These are phyloP conservation scores for Solanum arcanum DNA, from an alignment of 257 asterid genomes.

Conservation along the genomic window DNA sequence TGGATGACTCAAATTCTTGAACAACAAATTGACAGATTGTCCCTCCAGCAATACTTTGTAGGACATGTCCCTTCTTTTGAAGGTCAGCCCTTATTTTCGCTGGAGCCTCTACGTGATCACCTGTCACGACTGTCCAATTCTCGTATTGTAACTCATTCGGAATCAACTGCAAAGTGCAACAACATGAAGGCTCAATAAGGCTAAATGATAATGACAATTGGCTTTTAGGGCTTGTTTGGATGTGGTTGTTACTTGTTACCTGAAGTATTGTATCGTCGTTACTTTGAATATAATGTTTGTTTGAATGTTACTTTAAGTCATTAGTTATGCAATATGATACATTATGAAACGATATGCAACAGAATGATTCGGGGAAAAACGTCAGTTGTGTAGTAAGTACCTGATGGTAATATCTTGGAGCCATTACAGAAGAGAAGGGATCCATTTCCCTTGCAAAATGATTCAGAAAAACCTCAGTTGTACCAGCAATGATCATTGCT, in stretches of 20 bases:
- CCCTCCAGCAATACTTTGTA: constrained; percentile 34
- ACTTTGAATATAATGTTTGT: not conserved
- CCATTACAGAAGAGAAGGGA: constrained; percentile 50
- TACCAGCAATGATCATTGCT: constrained; percentile 30
- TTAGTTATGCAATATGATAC: not conserved
- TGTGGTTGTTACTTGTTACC: not conserved
- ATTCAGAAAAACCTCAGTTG: constrained; percentile 46
- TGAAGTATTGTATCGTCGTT: not conserved
- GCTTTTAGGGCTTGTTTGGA: not conserved
- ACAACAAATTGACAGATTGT: constrained; percentile 51
- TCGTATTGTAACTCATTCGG: constrained; percentile 49
- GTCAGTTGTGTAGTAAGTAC: constrained; percentile 4
- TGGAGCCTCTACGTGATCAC: constrained; percentile 46
- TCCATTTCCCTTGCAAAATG: constrained; percentile 39
- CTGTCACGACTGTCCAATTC: constrained; percentile 59
- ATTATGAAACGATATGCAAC: not conserved
- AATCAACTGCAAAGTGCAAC: constrained; percentile 27
- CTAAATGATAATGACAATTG: not conserved
- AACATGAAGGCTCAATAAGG: not conserved
- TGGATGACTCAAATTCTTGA: constrained; percentile 16
- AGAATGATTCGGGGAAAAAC: not conserved
- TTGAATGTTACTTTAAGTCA: not conserved
- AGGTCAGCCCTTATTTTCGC: constrained; percentile 18
- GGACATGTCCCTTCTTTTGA: constrained; percentile 39
- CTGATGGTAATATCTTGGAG: constrained; percentile 61